A percentile compares a stretch with the other conserved stretches of the same genome.
Evolutionary conservation across 2,329 filamentous ascomycete genomes (phyloP).

Genomic region (Colletotrichum agaves): DNA sequence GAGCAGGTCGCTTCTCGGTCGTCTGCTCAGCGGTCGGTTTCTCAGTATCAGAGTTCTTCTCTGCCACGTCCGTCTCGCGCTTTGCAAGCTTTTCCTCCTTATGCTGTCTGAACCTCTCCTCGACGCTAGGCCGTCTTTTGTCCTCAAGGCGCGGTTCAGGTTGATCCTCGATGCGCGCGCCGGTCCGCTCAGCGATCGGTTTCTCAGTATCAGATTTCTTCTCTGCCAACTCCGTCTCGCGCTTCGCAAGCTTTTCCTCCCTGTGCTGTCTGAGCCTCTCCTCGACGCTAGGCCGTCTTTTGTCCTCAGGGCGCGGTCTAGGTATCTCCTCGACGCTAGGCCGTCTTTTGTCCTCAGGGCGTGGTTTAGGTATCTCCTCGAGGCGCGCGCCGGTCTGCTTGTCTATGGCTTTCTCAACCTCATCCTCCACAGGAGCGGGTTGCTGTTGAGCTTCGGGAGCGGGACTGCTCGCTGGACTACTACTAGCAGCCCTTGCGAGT

Average conservation of each 20-base stretch:
- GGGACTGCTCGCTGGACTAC: slow-evolving; percentile 48
- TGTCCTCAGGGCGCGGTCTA: neutral
- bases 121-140: neutral
- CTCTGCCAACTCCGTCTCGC: neutral
- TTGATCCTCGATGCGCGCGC: neutral
- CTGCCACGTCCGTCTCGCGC: neutral
- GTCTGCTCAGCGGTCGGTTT: neutral
- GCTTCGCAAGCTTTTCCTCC: neutral
- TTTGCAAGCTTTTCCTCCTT: neutral
- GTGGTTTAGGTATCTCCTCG: neutral
- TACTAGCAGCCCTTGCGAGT: slow-evolving; percentile 59
- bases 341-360: neutral
- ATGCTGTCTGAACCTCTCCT: neutral
- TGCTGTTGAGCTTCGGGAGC: slow-evolving; percentile 41
- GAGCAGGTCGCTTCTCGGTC: neutral
- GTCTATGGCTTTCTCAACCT: neutral
- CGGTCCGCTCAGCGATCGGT: neutral
- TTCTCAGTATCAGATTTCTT: neutral
- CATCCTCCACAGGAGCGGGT: neutral
- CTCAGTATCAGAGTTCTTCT: neutral
- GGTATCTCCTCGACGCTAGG: neutral
- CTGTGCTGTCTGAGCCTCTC: neutral
- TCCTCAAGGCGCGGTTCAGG: neutral
- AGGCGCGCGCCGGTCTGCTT: neutral
- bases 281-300: neutral